A percentile compares a stretch with the other conserved stretches of the same genome.
phyloP scores from a whole-genome alignment of 768 basidiomycete species.

The Leucocoprinus leucothites region DNA sequence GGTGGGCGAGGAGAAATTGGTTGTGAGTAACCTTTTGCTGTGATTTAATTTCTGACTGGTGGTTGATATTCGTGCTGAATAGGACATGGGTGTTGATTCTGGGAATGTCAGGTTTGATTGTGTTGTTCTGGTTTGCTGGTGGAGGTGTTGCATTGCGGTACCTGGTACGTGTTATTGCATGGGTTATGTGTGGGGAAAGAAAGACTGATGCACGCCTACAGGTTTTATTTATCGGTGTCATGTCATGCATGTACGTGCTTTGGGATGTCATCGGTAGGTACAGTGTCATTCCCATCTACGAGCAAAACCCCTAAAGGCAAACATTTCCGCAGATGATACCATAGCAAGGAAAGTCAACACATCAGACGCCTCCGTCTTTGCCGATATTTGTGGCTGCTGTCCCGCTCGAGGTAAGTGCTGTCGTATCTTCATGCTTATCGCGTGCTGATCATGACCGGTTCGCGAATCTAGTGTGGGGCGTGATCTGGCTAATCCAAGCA shows the following conservation, averaged over 20 bases:
- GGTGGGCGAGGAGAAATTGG: conserved; percentile 80
- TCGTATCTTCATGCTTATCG: conserved; percentile 4
- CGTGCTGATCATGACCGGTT: not conserved
- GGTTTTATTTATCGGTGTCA: conserved; percentile 81
- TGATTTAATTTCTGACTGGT: not conserved
- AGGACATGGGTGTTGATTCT: conserved; percentile 80
- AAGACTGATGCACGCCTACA: conserved; percentile 20
- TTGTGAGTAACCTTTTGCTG: conserved; percentile 42
- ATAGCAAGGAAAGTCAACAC: conserved; percentile 79
- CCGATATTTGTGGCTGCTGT: conserved; percentile 81
- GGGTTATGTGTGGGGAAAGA: not conserved
- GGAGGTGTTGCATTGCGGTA: conserved; percentile 75
- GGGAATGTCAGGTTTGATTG: conserved; percentile 75
- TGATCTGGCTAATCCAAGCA: conserved; percentile 80
- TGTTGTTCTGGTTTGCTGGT: conserved; percentile 82
- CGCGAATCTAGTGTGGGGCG: conserved; percentile 68
- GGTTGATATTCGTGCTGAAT: not conserved
- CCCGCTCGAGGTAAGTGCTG: conserved; percentile 63
- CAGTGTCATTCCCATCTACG: too few species aligned
- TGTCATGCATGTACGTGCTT: conserved; percentile 84
- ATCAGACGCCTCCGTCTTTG: conserved; percentile 87
- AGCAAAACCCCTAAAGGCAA: not conserved
- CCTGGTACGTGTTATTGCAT: conserved; percentile 43
- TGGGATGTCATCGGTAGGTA: conserved; percentile 82
- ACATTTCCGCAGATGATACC: conserved; percentile 62